Percentiles rank a stretch among this genome's conserved stretches.
Conservation (phyloP, 352 stramenopile genomes). For the Phytopythium kandeliae region DNA sequence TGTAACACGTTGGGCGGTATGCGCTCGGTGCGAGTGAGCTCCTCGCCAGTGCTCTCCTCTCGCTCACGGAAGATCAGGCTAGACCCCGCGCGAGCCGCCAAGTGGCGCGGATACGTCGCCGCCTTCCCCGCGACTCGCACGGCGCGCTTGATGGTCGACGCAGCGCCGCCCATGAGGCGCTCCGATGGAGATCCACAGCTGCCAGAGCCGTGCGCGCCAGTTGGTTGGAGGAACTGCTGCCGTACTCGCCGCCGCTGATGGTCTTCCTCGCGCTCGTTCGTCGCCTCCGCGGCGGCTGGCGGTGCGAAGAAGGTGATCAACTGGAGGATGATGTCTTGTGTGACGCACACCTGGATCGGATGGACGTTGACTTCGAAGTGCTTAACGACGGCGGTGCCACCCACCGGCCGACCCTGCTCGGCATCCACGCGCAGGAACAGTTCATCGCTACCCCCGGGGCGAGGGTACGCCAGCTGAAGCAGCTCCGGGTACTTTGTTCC, state of each 20-base stretch:
- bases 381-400: constrained; percentile 55
- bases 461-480: constrained; percentile 33
- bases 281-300: constrained; percentile 4
- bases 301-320: constrained; percentile 55
- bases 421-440: constrained; percentile 71
- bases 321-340: constrained; percentile 71
- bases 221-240: constrained; percentile 50
- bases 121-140: constrained; percentile 61
- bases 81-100: constrained; percentile 14
- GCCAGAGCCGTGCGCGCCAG: constrained; percentile 6
- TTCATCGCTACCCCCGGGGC: constrained; percentile 51
- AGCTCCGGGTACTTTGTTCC: constrained; percentile 71
- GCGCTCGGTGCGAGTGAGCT: constrained; percentile 1
- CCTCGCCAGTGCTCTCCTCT: not conserved
- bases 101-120: constrained; percentile 36
- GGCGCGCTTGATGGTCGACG: constrained; percentile 50
- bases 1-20: constrained; percentile 14
- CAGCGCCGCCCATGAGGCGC: not conserved
- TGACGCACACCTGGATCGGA: constrained; percentile 81
- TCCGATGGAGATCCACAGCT: not conserved
- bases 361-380: constrained; percentile 86
- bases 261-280: constrained; percentile 29
- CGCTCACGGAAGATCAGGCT: not conserved
- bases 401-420: constrained; percentile 58
- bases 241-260: constrained; percentile 16